A percentile compares a stretch with the other conserved stretches of the same genome.
Conservation (phyloP, 768 basidiomycete species). For the Phallus indusiatus region DNA sequence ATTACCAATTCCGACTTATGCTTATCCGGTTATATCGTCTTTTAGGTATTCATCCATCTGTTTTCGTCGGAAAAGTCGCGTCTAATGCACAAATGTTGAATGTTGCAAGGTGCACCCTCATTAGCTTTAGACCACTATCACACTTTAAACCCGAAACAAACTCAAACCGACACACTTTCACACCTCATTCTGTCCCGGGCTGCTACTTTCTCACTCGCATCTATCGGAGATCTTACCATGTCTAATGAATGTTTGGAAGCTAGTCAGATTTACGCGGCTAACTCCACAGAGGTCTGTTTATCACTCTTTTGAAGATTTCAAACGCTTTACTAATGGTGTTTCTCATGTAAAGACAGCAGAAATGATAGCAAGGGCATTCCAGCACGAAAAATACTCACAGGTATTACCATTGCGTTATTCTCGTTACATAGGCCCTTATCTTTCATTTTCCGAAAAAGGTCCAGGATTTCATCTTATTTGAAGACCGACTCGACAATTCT, state of each 20-base stretch:
- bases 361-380: slow-evolving; percentile 71
- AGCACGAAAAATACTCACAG: slow-evolving; percentile 75
- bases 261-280: slow-evolving; percentile 72
- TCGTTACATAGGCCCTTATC: neutral
- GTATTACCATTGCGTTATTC: slow-evolving; percentile 23
- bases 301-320: neutral
- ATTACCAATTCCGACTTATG: slow-evolving; percentile 68
- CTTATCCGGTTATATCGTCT: slow-evolving; percentile 77
- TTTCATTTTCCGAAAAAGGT: slow-evolving; percentile 35
- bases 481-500: slow-evolving; percentile 74
- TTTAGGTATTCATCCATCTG: slow-evolving; percentile 41
- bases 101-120: slow-evolving; percentile 52
- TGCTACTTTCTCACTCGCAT: slow-evolving; percentile 68
- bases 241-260: slow-evolving; percentile 69
- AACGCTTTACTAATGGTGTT: neutral
- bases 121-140: slow-evolving; percentile 74
- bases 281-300: slow-evolving; percentile 62
- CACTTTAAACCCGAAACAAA: slow-evolving; percentile 66
- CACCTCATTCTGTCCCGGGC: slow-evolving; percentile 73
- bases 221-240: slow-evolving; percentile 67
- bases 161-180: slow-evolving; percentile 84
- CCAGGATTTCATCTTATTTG: slow-evolving; percentile 74
- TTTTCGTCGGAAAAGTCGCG: neutral
- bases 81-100: neutral
- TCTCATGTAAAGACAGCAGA: slow-evolving; percentile 52